Evolutionary conservation across 2,329 filamentous ascomycete species (phyloP), one percentile per base, ranked within the genome.

Genomic region (Colletotrichum abscissum): DNA sequence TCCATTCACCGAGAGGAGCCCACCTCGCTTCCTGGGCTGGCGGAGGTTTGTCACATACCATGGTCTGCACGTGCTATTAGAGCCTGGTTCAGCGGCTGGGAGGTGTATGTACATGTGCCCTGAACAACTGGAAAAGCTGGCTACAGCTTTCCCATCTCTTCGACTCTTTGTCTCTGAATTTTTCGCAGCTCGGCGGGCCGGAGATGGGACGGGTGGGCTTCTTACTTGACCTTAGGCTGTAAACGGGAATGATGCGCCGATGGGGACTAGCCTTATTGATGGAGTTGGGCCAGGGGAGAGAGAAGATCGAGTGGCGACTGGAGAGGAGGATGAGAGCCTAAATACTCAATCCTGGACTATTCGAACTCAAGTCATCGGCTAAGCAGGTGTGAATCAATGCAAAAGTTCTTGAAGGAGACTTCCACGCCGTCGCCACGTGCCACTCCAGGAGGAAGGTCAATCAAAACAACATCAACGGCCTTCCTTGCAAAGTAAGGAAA

Each of bases 181-280:
- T 49, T 22, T 22, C 4, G 19, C 42, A 49, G 8, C 19, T 49
- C 35, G 35, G 57, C 57, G 33, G 9, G 19, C 59, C 59, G 26
- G 38, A 62, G 59, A 30, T 28, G 58, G 58, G 38, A 4, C 2
- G 7, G 28, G 38, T 19, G 60, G 42, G 46, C 33, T 63, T 28
- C 42, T 11, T 22, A 19, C 42, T 49, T 35, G 28, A 5, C 33
- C 38, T 11, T 28, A 49, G 59, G 38, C 38, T 63, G 12, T 38
- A 55, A 64, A 64, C 30, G 30, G 62, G 49, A 16, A 38, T 63
- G 14, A 55, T 64, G 49, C n/a, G 49, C 62, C 49, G 62, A 55
- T 55, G 49, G 49, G 16, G 46, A 56, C 49, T 64, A 55, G 49
- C 49, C 49, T 64, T 64, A 33, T 26, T 38, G 14, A 56, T 38